Conservation (phyloP, 2,329 filamentous ascomycete genomes). For the Hymenoscyphus fraxineus region DNA sequence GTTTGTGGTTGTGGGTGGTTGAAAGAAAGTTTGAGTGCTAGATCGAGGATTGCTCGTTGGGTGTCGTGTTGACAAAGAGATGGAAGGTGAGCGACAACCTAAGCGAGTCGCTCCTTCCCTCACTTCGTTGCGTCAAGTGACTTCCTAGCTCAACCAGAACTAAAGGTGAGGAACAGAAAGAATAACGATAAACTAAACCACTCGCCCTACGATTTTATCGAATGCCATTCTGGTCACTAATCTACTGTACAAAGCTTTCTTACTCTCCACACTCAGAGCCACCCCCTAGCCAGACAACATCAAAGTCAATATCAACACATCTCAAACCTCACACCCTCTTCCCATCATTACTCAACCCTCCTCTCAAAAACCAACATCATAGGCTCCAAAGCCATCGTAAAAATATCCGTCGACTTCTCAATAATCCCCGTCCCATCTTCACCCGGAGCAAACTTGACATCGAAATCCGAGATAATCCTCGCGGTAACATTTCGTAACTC, state of each 20-base stretch:
- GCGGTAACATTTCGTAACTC: constrained; percentile 20
- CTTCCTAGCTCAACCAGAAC: too few species aligned
- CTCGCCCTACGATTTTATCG: too few species aligned
- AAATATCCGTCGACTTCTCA: constrained; percentile 18
- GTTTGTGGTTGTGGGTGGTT: neutral
- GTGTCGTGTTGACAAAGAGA: neutral
- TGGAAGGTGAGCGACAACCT: too few species aligned
- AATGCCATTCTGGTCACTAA: too few species aligned
- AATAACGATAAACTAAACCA: too few species aligned
- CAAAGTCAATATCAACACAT: neutral
- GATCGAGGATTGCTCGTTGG: too few species aligned
- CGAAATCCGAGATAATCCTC: constrained; percentile 18
- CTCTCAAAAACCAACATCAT: constrained; percentile 21
- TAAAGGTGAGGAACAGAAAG: too few species aligned
- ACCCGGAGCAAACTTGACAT: constrained; percentile 20
- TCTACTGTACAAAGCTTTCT: too few species aligned
- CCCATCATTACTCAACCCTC: neutral
- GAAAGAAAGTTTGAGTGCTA: neutral
- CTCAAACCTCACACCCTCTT: neutral
- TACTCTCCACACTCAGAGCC: too few species aligned
- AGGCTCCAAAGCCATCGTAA: constrained; percentile 18
- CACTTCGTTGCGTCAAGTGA: too few species aligned
- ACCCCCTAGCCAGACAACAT: neutral
- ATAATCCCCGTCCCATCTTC: constrained; percentile 19
- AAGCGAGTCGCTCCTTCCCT: too few species aligned